Evolutionary conservation across 129 eudicot genomes (phyloP), one percentile per base, ranked within the genome.

Genomic region (Calendula officinalis): DNA sequence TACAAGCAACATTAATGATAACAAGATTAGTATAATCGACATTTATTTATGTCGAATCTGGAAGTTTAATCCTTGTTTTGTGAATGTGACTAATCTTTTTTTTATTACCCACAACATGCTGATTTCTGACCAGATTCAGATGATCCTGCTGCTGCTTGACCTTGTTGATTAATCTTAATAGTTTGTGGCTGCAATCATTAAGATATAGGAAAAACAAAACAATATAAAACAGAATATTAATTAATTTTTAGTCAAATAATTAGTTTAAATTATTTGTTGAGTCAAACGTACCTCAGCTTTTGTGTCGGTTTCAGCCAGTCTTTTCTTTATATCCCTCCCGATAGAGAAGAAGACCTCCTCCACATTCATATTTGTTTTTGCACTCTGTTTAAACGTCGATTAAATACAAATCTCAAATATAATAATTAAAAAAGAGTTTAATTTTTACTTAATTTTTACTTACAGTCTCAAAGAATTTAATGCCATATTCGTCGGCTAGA

Each of bases 401-500:
- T 46, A 48, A 62, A 49, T 64, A 56, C 51, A 17, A 62, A 61
- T 17, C 8, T 35, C 4, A 60, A 5, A 46, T 74, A 5, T 49
- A 46, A 41, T 62, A 62, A 40, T 51, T 46, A 45, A 34, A 51
- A 78, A 17, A 10, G 53, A 27, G 36, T 10, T 17, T n/a, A 14
- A 44, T 12, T n/a, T n/a, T n/a, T n/a, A n/a, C n/a, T n/a, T n/a
- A n/a, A 42, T 56, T 48, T 62, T 48, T n/a, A 70, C 97, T 86
- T 81, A 90, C 97, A 49, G 97, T 82, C 77, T 90, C 97, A 39
- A 90, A 86, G 76, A 90, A 86, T 57, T 90, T 90, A 60, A 90
- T 90, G 67, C 97, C 95, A 75, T 90, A 90, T 66, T 90, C 95
- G 51, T 90, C 95, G 65, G 97, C 97, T 40, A 90, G 87, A 55